Conservation (phyloP, 2,329 filamentous ascomycete genomes). For the Fusarium xyrophilum region DNA sequence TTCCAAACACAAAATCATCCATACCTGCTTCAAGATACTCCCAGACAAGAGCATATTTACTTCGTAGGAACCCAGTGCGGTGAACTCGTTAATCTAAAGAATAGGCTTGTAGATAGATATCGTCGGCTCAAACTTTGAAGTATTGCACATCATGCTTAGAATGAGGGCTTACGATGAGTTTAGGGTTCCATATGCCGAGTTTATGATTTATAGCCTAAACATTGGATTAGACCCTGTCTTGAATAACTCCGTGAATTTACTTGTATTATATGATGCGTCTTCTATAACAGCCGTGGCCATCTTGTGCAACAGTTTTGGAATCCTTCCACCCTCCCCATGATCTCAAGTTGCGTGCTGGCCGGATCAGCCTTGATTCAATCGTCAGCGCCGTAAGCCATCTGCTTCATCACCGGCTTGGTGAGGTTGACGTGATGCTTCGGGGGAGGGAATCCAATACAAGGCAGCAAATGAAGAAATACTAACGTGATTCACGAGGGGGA, state of each 20-base stretch:
- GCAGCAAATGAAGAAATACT: background rate
- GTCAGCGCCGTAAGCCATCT: background rate
- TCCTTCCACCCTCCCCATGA: background rate
- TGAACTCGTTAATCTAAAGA: no score
- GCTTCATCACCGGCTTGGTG: background rate
- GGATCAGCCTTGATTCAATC: background rate
- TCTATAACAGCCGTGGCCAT: no score
- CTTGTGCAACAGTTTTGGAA: background rate
- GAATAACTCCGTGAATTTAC: no score
- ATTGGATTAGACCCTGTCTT: background rate
- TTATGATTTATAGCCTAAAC: background rate
- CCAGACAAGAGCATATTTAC: background rate
- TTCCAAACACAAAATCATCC: background rate
- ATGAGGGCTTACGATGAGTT: background rate
- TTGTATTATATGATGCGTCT: rapidly evolving
- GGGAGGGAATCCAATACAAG: background rate
- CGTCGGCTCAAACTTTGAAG: background rate
- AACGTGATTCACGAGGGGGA: background rate
- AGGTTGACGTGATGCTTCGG: background rate
- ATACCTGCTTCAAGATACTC: no score
- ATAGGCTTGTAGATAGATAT: background rate
- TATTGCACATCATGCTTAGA: no score
- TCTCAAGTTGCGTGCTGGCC: background rate
- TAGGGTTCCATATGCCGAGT: background rate
- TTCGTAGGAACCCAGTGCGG: background rate